Base-by-base conservation (phyloP, 2,329 filamentous ascomycete species). In the Sclerotinia subarctica region DNA sequence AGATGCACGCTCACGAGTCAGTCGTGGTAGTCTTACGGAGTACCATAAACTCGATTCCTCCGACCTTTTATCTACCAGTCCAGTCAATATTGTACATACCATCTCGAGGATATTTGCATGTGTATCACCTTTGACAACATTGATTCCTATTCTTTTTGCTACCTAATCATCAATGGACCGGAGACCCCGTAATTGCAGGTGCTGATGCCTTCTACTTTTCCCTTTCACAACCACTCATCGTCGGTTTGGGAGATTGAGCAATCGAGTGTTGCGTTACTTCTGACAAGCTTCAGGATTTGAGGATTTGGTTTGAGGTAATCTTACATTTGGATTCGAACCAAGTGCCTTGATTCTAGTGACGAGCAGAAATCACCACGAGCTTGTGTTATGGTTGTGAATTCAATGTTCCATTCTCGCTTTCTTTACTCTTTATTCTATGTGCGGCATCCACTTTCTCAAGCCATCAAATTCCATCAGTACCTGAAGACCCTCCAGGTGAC, bases 21-120 rank as follows among this genome's bases (percentile, higher is more conserved):
- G 53, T 38, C 19, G 53, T 56, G 42, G 24, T 59, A 47, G 57
- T 47, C 57, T 59, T 32, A n/a, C n/a, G n/a, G n/a, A 29, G 29
- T 29, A 21, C 26, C 57, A 47, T 13, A 21, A 17, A 47, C 13
- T 29, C 42, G 19, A 46, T 47, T n/a, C 24, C 53, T 38, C 29
- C 53, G 29, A 56, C 1, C 13, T 38, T 38, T 38, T 38, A 15
- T 56, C 10, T 59, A 47, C 24, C 42, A 47, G 24, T 46, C 26
- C 24, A 26, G 11, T 46, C 15, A 17, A 46, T 13, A 47, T 10
- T 8, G 11, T 15, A 21, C 26, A 24, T 38, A 38, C 49, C 42
- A n/a, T 24, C 26, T 7, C 29, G n/a, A 60, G 44, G 58, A 32
- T 60, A 32, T 60, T 21, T 60, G 44, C 44, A 47, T 47, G 58